A percentile compares a stretch with the other conserved stretches of the same genome.
Evolutionary conservation across 2,329 filamentous ascomycete genomes (phyloP).

Genomic region (Tympanopsis confertula): DNA sequence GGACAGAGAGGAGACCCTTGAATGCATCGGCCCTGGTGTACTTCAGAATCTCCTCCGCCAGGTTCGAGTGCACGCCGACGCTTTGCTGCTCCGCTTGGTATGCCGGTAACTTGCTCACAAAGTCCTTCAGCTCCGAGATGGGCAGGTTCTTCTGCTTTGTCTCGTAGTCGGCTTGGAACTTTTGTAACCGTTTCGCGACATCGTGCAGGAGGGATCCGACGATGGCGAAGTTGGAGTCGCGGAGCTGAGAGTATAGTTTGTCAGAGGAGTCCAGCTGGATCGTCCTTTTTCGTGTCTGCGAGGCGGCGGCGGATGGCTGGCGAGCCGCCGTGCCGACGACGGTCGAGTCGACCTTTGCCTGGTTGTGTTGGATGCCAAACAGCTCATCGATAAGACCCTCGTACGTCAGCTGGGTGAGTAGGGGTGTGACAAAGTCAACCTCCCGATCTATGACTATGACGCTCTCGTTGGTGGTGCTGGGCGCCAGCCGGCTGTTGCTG

Average conservation of each 20-base stretch:
- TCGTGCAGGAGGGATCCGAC: slow-evolving; percentile 83
- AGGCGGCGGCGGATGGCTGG: slow-evolving; percentile 38
- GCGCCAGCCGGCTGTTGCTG: slow-evolving; percentile 58
- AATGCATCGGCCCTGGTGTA: slow-evolving; percentile 83
- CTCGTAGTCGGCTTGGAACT: slow-evolving; percentile 63
- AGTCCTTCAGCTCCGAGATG: slow-evolving; percentile 82
- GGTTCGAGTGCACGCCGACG: slow-evolving; percentile 78
- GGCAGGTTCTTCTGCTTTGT: slow-evolving; percentile 76
- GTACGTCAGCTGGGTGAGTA: slow-evolving; percentile 92
- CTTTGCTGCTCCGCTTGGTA: slow-evolving; percentile 91
- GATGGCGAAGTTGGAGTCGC: slow-evolving; percentile 89
- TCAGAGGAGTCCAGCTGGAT: slow-evolving; percentile 83
- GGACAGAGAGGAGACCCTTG: slow-evolving; percentile 77
- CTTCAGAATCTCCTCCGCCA: slow-evolving; percentile 93
- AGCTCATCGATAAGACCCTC: slow-evolving; percentile 91
- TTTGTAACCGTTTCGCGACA: slow-evolving; percentile 74
- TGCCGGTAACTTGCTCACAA: slow-evolving; percentile 83
- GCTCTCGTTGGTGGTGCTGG: slow-evolving; percentile 79
- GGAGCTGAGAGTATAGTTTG: slow-evolving; percentile 74
- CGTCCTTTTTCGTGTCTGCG: slow-evolving; percentile 66
- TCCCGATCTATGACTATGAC: slow-evolving; percentile 92
- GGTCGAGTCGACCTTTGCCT: slow-evolving; percentile 83
- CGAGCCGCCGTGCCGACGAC: slow-evolving; percentile 66
- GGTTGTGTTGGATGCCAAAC: slow-evolving; percentile 83
- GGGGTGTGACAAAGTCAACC: slow-evolving; percentile 80